A percentile compares a stretch with the other conserved stretches of the same genome.
phyloP scores from a whole-genome alignment of 176 grass and related monocot genomes.

The Oryza brachyantha region DNA sequence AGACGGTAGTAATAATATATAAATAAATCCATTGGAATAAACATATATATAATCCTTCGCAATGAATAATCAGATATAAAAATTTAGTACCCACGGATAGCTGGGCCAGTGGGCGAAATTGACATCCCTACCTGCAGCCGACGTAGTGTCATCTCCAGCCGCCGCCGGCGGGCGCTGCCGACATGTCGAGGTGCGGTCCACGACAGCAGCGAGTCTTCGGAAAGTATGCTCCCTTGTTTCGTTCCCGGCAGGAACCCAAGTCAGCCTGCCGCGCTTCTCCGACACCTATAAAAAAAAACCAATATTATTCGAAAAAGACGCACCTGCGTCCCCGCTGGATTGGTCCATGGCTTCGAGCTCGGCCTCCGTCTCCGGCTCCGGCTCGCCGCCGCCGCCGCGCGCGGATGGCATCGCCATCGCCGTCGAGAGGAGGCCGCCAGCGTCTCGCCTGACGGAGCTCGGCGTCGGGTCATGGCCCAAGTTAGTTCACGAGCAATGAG shows the following conservation, averaged over 20 bases:
- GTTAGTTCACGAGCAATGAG: conserved; percentile 26
- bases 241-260: neutral
- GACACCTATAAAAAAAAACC: neutral
- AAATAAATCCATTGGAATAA: too few relatives aligned
- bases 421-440: conserved; percentile 15
- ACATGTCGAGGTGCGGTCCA: conserved; percentile 28
- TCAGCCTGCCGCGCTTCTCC: conserved; percentile 14
- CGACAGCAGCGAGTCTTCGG: neutral
- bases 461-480: conserved; percentile 40
- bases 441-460: conserved; percentile 31
- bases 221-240: neutral
- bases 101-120: too few relatives aligned
- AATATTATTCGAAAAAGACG: too few relatives aligned
- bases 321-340: too few relatives aligned
- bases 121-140: neutral
- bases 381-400: too few relatives aligned
- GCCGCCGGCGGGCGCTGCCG: neutral
- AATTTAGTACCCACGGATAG: too few relatives aligned
- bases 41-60: too few relatives aligned
- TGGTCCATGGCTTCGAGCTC: conserved; percentile 25
- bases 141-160: neutral
- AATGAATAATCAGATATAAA: too few relatives aligned
- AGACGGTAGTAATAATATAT: too few relatives aligned
- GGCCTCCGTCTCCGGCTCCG: neutral
- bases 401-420: neutral